Conservation (phyloP, 2,329 filamentous ascomycete species). For the Ustulina deusta region DNA sequence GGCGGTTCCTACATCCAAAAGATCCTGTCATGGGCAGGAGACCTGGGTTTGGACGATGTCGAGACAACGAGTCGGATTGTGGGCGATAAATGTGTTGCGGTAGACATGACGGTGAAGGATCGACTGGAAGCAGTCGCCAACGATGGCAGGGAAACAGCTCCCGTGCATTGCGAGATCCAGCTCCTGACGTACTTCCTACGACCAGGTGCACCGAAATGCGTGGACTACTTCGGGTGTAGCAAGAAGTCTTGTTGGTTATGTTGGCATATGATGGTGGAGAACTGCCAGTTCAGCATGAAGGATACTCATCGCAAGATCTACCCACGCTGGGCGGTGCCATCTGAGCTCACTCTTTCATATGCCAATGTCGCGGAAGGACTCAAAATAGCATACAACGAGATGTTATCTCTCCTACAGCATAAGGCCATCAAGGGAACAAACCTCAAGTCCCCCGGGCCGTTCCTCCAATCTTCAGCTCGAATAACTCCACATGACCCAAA, state of each 20-base stretch:
- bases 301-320: background rate
- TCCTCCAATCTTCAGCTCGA: background rate
- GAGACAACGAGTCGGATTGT: background rate
- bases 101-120: background rate
- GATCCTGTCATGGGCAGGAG: background rate
- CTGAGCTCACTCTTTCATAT: background rate
- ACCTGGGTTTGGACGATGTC: background rate
- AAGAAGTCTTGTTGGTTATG: constrained; percentile 1
- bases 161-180: background rate
- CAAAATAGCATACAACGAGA: background rate
- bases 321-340: background rate
- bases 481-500: background rate
- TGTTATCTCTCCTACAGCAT: background rate
- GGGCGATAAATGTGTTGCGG: background rate
- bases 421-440: background rate
- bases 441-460: background rate
- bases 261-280: background rate
- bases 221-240: background rate
- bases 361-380: background rate
- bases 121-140: background rate
- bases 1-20: background rate
- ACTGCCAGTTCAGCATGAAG: background rate
- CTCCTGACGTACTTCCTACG: background rate
- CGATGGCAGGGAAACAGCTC: background rate
- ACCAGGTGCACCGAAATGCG: background rate